phyloP scores from a whole-genome alignment of 306 rosid species.

The Dicorynia guianensis region DNA sequence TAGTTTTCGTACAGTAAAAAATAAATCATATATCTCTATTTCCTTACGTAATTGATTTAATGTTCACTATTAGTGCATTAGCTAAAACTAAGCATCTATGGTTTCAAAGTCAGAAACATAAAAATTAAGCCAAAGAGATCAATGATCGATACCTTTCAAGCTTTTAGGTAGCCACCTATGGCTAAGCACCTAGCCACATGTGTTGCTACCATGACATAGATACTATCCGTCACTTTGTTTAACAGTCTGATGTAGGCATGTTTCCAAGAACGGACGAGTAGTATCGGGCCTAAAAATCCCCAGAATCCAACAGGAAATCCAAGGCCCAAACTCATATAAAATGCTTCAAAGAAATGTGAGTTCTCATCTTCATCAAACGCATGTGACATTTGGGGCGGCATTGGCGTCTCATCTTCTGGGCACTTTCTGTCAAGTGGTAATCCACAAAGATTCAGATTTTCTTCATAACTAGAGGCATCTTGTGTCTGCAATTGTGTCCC shows the following conservation, averaged over 20 bases:
- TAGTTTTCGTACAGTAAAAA: no score
- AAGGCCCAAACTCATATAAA: slow-evolving; percentile 35
- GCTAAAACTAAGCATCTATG: no score
- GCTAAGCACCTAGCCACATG: no score
- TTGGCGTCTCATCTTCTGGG: neutral
- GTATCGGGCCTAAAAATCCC: slow-evolving; percentile 18
- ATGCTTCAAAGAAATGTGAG: slow-evolving; percentile 26
- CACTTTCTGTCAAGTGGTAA: slow-evolving; percentile 21
- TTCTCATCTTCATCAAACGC: neutral
- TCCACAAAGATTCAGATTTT: slow-evolving; percentile 24
- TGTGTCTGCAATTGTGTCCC: slow-evolving; percentile 33
- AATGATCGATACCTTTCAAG: no score
- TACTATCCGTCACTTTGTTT: neutral
- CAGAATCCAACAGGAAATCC: slow-evolving; percentile 21
- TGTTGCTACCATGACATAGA: neutral
- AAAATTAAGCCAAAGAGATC: no score
- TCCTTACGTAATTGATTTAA: no score
- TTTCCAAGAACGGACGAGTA: slow-evolving; percentile 3
- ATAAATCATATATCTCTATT: no score
- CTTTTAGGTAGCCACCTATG: no score
- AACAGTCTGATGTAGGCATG: neutral
- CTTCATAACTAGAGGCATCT: slow-evolving; percentile 3
- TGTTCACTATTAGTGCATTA: no score
- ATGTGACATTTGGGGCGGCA: neutral
- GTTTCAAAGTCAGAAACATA: no score